A percentile compares a stretch with the other conserved stretches of the same genome.
Evolutionary conservation across 306 rosid genomes (phyloP).

Genomic region (Citrullus colocynthis): DNA sequence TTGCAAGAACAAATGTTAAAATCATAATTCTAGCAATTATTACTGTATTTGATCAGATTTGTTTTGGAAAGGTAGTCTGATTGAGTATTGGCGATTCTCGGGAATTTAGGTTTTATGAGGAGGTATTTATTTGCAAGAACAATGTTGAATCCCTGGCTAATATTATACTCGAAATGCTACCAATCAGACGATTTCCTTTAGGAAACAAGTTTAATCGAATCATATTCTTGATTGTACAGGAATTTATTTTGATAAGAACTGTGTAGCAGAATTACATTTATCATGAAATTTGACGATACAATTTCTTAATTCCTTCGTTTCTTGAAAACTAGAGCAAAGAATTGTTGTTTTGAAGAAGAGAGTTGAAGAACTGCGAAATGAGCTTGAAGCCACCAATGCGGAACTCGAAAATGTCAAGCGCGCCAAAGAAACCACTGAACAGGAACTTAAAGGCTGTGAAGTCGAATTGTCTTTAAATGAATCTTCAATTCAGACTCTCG

Average conservation of each 20-base stretch:
- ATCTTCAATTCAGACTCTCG: slow-evolving; percentile 48
- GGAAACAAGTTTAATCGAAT: neutral
- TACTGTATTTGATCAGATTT: neutral
- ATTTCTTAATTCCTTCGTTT: neutral
- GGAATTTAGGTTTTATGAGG: slow-evolving; percentile 11
- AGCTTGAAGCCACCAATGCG: slow-evolving; percentile 25
- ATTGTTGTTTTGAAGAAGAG: slow-evolving; percentile 46
- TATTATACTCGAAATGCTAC: neutral
- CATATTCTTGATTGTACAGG: too few relatives aligned
- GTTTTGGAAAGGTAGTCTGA: neutral
- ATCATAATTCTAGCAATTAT: neutral
- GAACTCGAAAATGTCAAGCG: slow-evolving; percentile 64
- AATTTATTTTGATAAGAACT: too few relatives aligned
- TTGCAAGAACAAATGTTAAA: neutral
- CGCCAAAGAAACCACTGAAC: slow-evolving; percentile 49
- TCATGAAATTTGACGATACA: neutral
- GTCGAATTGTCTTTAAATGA: slow-evolving; percentile 48
- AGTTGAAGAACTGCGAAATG: slow-evolving; percentile 46
- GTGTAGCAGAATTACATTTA: too few relatives aligned
- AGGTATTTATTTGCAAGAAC: slow-evolving; percentile 20
- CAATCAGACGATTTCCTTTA: too few relatives aligned
- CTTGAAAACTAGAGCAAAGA: slow-evolving; percentile 41
- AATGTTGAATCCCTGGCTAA: neutral
- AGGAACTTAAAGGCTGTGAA: slow-evolving; percentile 71
- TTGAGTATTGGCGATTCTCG: neutral